Evolutionary conservation across 192 early-diverging fungal species (phyloP), one percentile per base, ranked within the genome.

Genomic region (Coemansia sp.): DNA sequence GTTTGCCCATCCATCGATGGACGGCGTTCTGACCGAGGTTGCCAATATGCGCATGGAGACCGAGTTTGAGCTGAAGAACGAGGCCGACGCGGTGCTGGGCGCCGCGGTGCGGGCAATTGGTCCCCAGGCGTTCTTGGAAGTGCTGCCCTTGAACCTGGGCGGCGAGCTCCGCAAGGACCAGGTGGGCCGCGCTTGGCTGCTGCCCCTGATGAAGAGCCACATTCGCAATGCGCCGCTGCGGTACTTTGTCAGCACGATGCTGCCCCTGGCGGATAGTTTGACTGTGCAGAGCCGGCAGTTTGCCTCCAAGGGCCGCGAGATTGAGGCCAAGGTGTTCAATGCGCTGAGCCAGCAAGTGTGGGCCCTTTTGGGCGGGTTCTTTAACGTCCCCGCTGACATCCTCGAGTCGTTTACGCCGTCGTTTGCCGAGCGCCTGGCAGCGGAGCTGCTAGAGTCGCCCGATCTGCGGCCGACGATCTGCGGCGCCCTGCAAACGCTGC

Each of bases 321-420:
- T 90, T 46, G 88, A 91, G 79, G 87, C 94, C 46, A 97, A 98
- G 74, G 86, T 99, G 38, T 97, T 89, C 77, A 92, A 92, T 58
- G 96, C 96, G 3, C 84, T 99, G 29, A 86, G 85, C 35, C 83
- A 89, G 32, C 97, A 99, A 84, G 85, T 95, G 40, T 99, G 96
- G 93, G 87, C 88, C 19, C 82, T 98, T 38, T 82, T 94, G 24
- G 91, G 91, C 22, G 91, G 90, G 22, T 89, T 97, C 65, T 98
- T 94, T 71, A 89, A 92, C 32, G 69, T 92, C 11, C 96, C 97
- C 19, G 58, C 71, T 19, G 97, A 98, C 71, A 77, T 96, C 38
- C 38, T 71, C 53, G 60, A 73, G 32, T 68, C 87, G 1, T 90
- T 92, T 62, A 87, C 82, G 38, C 79, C 86, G 32, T 69, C 53